Percentiles rank a stretch among this genome's conserved stretches.
Evolutionary conservation across 2,329 filamentous ascomycete species (phyloP).

Genomic region (Xylariales sp.): DNA sequence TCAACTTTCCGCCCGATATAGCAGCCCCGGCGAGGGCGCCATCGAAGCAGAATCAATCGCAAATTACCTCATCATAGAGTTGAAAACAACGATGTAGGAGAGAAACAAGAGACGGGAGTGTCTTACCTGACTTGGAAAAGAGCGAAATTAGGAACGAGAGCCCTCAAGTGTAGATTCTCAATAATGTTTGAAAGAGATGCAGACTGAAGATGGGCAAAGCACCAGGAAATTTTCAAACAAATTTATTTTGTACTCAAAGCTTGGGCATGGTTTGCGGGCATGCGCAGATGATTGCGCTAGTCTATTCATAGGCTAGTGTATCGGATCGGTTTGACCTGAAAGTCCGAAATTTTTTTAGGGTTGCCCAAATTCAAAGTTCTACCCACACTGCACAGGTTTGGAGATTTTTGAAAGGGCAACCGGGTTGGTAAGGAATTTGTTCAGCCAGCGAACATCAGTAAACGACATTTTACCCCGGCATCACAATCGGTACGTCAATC

Average conservation of each 20-base stretch:
- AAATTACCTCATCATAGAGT: slow-evolving; percentile 94
- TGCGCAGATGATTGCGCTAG: neutral
- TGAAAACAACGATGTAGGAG: slow-evolving; percentile 12
- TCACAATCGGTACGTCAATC: slow-evolving; percentile 17
- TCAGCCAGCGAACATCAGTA: slow-evolving; percentile 12
- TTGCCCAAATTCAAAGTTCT: slow-evolving; percentile 11
- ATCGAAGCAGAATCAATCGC: slow-evolving; percentile 87
- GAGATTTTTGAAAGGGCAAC: slow-evolving; percentile 12
- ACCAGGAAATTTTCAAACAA: too few species aligned
- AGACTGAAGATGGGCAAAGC: too few species aligned
- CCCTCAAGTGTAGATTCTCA: too few species aligned
- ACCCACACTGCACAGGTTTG: slow-evolving; percentile 14
- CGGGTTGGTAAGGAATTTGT: slow-evolving; percentile 17
- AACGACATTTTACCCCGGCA: slow-evolving; percentile 18
- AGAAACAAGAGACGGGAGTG: slow-evolving; percentile 7
- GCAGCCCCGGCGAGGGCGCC: slow-evolving; percentile 89
- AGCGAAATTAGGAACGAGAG: too few species aligned
- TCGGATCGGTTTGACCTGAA: slow-evolving; percentile 3
- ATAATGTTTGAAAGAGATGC: too few species aligned
- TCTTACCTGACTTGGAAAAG: slow-evolving; percentile 6
- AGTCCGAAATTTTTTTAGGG: slow-evolving; percentile 14
- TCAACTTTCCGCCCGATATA: slow-evolving; percentile 74
- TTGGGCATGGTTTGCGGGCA: too few species aligned
- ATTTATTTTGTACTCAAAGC: too few species aligned
- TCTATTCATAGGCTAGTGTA: neutral